Base-by-base conservation (phyloP, 2,329 filamentous ascomycete genomes). In the Orbilia quercus region DNA sequence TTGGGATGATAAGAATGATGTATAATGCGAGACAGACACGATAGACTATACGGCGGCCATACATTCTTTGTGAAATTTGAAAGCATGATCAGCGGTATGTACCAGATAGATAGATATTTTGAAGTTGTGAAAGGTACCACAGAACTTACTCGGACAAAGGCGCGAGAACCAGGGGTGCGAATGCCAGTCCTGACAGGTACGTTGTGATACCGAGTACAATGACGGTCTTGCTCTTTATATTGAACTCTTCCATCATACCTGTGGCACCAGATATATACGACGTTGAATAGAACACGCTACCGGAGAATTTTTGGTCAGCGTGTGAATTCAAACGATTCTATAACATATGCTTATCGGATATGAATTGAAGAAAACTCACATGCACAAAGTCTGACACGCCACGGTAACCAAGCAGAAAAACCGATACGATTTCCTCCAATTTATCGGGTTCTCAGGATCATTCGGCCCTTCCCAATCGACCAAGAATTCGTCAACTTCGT, bases 131-230 rank as follows among this genome's bases (percentile, higher is more conserved):
- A n/a, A n/a, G 28, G 28, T 31, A 4, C 28, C 9, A 31, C 28
- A 31, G 28, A 12, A 55, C 67, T 65, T 60, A 84, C 80, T 91
- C 89, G 74, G 85, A 88, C 55, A 94, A 80, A 0, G 91, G 91
- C 0, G 91, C 91, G 44, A 92, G 83, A 28, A 95, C 81, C 69
- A 95, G 81, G 34, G 87, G 89, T 0, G 91, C 91, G 0, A 84
- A 80, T 0, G 90, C 91, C 50, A 95, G 84, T 3, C 91, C 91
- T 22, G 91, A 79, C 7, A 95, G 84, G 78, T 95, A 96, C 0
- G 89, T 89, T 0, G 91, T 95, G 47, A 96, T 83, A 3, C 91
- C 91, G 1, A 95, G 82, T 0, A 91, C 90, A 0, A 89, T 85
- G n/a, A 89, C 80, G 0, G 86, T 87, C 34, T 86, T 83, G 12